Base-by-base conservation (phyloP, 164 flowering plant genomes). In the Euptelea pleiosperma region DNA sequence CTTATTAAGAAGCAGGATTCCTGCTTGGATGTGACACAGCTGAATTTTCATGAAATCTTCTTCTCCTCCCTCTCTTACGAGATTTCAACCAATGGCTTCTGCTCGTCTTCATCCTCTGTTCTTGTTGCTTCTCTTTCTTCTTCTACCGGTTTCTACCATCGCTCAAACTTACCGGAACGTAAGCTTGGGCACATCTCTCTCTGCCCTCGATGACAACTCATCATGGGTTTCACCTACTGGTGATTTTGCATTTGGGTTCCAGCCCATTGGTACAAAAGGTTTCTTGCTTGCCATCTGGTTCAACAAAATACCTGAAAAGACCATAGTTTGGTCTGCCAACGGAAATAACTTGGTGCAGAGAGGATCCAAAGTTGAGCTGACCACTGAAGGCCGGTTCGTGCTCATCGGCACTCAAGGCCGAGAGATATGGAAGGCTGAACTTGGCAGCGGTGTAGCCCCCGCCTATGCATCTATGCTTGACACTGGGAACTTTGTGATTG, bases 401-500 rank as follows among this genome's bases (percentile, higher is more conserved):
- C 73, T 77, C 26, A 61, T 1, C 34, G 62, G 70, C 28, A n/a
- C 65, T 8, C 67, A 43, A 12, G 35, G 18, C 61, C 26, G 1
- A 3, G 57, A 56, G 21, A 15, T 52, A 15, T 62, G 53, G 65
- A 53, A 26, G 2, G 43, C 52, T 8, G 26, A 22, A 11, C 9
- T 33, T 6, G 3, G 11, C 11, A 51, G 28, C 9, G 54, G 43
- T 28, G 54, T 53, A 0, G 71, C 50, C n/a, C n/a, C n/a, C 15
- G 31, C 63, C 31, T 59, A 70, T 47, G 82, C 67, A 8, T 60
- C 73, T 29, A 64, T 79, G 79, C 80, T 70, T 15, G 79, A 81
- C 40, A 65, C 65, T 3, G 86, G 86, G 11, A 81, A 75, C 55
- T 70, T n/a, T 81, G 65, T 75, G 16, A 62, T 79, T 22, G 52